These are phyloP conservation scores for Plasmopara muralis DNA, from an alignment of 352 stramenopile genomes.

Conservation along the genomic window DNA sequence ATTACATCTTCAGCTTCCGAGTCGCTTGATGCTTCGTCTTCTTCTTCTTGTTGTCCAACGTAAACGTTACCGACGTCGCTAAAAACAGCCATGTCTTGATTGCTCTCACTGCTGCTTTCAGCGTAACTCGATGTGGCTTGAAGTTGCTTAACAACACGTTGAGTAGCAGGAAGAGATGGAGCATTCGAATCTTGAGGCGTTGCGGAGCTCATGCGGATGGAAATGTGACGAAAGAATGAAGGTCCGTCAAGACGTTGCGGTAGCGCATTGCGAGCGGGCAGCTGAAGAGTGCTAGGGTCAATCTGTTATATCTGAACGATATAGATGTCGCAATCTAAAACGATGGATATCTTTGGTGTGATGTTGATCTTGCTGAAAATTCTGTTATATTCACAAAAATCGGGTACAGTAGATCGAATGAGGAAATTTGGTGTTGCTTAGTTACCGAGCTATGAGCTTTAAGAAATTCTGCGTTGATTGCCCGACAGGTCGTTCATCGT, in stretches of 20 bases:
- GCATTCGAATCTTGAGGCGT: conserved; percentile 5
- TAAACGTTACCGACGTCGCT: conserved; percentile 5
- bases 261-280: conserved; percentile 3
- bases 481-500: too few relatives aligned
- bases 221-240: conserved; percentile 21
- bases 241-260: conserved; percentile 18
- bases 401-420: too few relatives aligned
- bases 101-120: conserved; percentile 10
- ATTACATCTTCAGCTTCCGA: conserved; percentile 5
- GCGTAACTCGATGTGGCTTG: not conserved
- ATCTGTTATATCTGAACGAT: conserved; percentile 20
- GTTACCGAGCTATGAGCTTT: too few relatives aligned
- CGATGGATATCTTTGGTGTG: too few relatives aligned
- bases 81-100: conserved; percentile 4
- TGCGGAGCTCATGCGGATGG: conserved; percentile 15
- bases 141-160: not conserved
- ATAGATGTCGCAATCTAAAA: too few relatives aligned
- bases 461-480: too few relatives aligned
- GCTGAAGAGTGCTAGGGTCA: conserved; percentile 5
- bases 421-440: too few relatives aligned
- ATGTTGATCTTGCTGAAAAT: too few relatives aligned
- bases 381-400: too few relatives aligned
- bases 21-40: conserved; percentile 4
- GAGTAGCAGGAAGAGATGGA: not conserved
- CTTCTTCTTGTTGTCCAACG: conserved; percentile 3